These are phyloP conservation scores for Astrephomene gubernaculifera DNA, from an alignment of 139 green algal species.

Conservation along the genomic window DNA sequence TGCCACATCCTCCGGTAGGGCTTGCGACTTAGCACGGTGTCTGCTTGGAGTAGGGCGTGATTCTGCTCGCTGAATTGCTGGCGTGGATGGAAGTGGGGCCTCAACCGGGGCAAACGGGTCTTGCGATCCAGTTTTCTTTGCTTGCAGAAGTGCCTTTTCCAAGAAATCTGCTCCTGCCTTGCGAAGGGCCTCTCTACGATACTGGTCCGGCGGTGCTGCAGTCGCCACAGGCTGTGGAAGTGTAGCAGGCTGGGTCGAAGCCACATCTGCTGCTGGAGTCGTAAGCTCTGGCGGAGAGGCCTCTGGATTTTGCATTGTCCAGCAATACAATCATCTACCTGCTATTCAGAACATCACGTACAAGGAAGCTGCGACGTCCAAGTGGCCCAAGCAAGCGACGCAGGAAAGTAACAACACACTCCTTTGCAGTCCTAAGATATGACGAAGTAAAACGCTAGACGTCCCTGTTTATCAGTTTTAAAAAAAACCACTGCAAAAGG, in stretches of 20 bases:
- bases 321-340: too few relatives aligned
- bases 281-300: too few relatives aligned
- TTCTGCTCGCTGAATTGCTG: background rate
- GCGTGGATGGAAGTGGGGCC: background rate
- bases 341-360: too few relatives aligned
- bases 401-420: too few relatives aligned
- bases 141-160: slow-evolving; percentile 15
- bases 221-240: background rate
- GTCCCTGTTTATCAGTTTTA: too few relatives aligned
- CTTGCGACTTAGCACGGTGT: background rate
- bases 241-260: background rate
- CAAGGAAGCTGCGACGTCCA: too few relatives aligned
- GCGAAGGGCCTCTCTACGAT: slow-evolving; percentile 3
- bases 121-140: slow-evolving; percentile 1
- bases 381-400: too few relatives aligned
- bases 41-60: background rate
- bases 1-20: slow-evolving; percentile 8
- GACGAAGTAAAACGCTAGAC: too few relatives aligned
- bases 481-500: too few relatives aligned
- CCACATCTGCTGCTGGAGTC: background rate
- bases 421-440: too few relatives aligned
- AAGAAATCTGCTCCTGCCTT: slow-evolving; percentile 29
- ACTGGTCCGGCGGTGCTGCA: background rate
- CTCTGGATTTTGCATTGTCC: too few relatives aligned
- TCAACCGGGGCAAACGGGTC: slow-evolving; percentile 15